Base-by-base conservation (phyloP, 2,329 filamentous ascomycete species). In the Lasiodiplodia citricola region DNA sequence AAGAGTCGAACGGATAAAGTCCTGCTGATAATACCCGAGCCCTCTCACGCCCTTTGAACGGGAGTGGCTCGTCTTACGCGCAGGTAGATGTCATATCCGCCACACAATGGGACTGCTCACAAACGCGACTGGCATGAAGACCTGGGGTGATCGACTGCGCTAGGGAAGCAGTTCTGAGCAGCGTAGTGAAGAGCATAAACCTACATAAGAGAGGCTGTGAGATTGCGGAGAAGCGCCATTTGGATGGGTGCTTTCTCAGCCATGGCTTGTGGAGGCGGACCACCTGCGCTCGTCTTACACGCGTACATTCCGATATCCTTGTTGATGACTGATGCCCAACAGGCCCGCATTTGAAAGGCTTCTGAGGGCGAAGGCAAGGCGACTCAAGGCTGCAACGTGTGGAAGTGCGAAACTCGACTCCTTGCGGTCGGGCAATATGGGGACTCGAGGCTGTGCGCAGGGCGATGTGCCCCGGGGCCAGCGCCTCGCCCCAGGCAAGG, bases 61-160 rank as follows among this genome's bases (percentile, higher is more conserved):
- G 60, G 31, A 64, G 60, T 64, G 60, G 60, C 47, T 64, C 60
- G 60, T 64, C 60, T 52, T 31, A 64, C 47, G 37, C 60, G 60
- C 60, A 38, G 31, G 21, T 11, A 51, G 60, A 64, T 64, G 60
- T 64, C 60, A 64, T 64, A n/a, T 64, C 23, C n/a, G 28, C n/a
- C 47, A 25, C n/a, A 28, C 10, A 52, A 64, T 64, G 60, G 23
- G 60, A 64, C 60, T 54, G 60, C 11, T 64, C 60, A 31, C 60
- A 64, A 51, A 52, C 13, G 14, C 11, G 44, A 41, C 14, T 60
- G 28, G 44, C 60, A 16, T 52, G 31, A 54, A 52, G 28, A 52
- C 38, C 60, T 37, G 51, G 35, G 25, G 47, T 38, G 60, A 64
- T 64, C 60, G 47, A 25, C 60, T 52, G 47, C 60, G 28, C 60